phyloP scores from a whole-genome alignment of 257 asterid species.

The Jasminum sambac region DNA sequence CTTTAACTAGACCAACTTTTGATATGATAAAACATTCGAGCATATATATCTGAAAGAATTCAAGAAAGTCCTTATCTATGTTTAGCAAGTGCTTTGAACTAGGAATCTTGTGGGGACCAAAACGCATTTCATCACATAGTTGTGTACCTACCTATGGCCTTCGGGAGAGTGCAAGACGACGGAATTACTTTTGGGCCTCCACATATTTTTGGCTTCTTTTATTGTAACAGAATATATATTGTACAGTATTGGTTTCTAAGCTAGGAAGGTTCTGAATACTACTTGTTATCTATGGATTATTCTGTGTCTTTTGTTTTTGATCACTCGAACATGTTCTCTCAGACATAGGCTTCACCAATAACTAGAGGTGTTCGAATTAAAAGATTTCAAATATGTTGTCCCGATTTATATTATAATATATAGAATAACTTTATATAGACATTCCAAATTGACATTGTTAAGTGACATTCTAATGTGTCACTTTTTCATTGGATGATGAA shows the following conservation, averaged over 20 bases:
- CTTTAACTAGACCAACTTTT: too few relatives aligned
- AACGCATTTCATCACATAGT: neutral
- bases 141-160: neutral
- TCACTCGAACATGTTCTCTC: neutral
- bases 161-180: neutral
- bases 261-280: neutral
- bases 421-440: too few relatives aligned
- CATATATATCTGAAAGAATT: neutral
- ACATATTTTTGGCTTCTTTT: neutral
- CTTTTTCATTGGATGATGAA: too few relatives aligned
- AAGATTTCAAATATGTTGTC: too few relatives aligned
- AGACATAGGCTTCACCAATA: neutral
- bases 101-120: neutral
- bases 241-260: neutral
- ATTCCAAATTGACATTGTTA: too few relatives aligned
- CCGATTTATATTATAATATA: too few relatives aligned
- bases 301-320: neutral
- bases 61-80: too few relatives aligned
- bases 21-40: neutral
- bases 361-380: too few relatives aligned
- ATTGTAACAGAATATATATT: neutral
- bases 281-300: neutral
- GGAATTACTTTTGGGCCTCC: neutral
- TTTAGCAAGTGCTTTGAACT: neutral
- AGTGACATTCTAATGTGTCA: too few relatives aligned